Conservation (phyloP, 2,329 filamentous ascomycete species). For the Botrytis galanthina region DNA sequence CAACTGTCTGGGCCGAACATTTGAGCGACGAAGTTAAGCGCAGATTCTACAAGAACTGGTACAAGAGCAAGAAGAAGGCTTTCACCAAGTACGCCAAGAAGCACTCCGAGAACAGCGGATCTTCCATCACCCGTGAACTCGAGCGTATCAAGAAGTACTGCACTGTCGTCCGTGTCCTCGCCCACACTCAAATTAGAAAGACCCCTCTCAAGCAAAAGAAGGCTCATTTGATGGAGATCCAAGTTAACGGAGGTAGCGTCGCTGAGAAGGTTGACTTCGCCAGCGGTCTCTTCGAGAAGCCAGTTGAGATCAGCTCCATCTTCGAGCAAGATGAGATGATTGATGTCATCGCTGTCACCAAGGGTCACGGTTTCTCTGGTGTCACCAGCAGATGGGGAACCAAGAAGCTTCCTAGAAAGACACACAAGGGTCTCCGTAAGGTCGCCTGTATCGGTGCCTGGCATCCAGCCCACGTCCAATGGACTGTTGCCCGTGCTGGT, state of each 20-base stretch:
- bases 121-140: constrained; percentile 92
- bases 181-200: constrained; percentile 99
- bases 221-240: constrained; percentile 99
- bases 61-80: constrained; percentile 99
- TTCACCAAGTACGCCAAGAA: constrained; percentile 99
- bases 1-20: constrained; percentile 99
- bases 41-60: constrained; percentile 99
- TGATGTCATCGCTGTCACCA: constrained; percentile 98
- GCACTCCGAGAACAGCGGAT: constrained; percentile 90
- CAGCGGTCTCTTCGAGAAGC: constrained; percentile 98
- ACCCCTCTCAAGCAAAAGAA: constrained; percentile 99
- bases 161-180: constrained; percentile 97
- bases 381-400: constrained; percentile 98
- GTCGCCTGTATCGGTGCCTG: constrained; percentile 99
- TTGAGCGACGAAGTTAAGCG: constrained; percentile 98
- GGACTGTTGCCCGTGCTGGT: constrained; percentile 99
- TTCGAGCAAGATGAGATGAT: constrained; percentile 99
- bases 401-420: constrained; percentile 99
- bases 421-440: constrained; percentile 99
- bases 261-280: constrained; percentile 97
- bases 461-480: constrained; percentile 99
- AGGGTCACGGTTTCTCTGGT: constrained; percentile 98
- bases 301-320: constrained; percentile 85
- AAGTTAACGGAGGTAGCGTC: constrained; percentile 96
- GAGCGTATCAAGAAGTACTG: constrained; percentile 99